Percentiles rank a stretch among this genome's conserved stretches.
phyloP scores from a whole-genome alignment of 176 grass and related monocot species.

The Aegilops sharonensis region DNA sequence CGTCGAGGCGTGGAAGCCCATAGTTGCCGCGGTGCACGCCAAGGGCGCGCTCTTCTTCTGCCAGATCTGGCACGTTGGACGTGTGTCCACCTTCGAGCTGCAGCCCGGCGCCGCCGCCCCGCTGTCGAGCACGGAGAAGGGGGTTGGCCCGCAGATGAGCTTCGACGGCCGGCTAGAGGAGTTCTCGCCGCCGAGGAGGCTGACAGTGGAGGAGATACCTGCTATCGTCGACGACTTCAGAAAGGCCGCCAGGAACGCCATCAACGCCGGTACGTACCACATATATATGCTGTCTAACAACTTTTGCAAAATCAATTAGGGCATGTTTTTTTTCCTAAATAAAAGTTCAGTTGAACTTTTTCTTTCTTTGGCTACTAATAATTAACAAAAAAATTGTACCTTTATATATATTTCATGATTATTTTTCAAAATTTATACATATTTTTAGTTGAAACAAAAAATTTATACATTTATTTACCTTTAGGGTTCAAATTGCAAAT shows the following conservation, averaged over 20 bases:
- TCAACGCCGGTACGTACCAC: not conserved
- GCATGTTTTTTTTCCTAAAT: too few relatives aligned
- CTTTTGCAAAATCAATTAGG: too few relatives aligned
- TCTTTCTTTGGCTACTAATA: too few relatives aligned
- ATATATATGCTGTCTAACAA: too few relatives aligned
- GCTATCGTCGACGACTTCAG: not conserved
- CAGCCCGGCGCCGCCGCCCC: constrained; percentile 50
- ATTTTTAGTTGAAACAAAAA: too few relatives aligned
- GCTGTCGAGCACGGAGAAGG: constrained; percentile 57
- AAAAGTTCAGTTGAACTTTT: too few relatives aligned
- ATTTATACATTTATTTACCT: too few relatives aligned
- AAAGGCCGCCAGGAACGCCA: not conserved
- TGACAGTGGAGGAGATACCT: not conserved
- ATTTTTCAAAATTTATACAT: too few relatives aligned
- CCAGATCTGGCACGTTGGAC: constrained; percentile 58
- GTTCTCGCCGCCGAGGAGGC: not conserved
- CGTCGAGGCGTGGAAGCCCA: constrained; percentile 7
- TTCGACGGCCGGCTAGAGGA: not conserved
- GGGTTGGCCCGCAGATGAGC: not conserved
- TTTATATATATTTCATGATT: too few relatives aligned
- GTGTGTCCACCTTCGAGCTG: constrained; percentile 41
- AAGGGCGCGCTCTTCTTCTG: constrained; percentile 61
- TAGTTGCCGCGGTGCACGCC: not conserved
- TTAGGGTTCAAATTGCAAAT: too few relatives aligned
- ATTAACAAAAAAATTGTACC: too few relatives aligned